Base-by-base conservation (phyloP, 331 rosid species). In the Dryas integrifolia region DNA sequence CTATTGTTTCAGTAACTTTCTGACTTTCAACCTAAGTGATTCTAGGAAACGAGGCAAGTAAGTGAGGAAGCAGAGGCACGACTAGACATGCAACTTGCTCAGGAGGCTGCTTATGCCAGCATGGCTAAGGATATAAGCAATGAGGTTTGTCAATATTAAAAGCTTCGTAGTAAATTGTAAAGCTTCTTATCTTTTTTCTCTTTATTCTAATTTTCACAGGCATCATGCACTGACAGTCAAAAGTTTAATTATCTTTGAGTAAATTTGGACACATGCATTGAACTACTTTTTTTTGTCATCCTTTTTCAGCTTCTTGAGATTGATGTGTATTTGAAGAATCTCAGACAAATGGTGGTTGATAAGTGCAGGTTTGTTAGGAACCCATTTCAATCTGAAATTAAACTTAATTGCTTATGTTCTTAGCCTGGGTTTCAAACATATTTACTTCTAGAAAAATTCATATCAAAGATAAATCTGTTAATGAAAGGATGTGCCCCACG, bases 311-410 rank as follows among this genome's bases (percentile, higher is more conserved):
- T 90, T 70, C 18, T 26, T 44, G 74, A 83, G 67, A 74, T 82
- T 69, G 94, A 85, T 59, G 26, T 21, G 47, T 58, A 80, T 67
- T 72, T 90, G 82, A 83, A 76, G 76, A 44, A 51, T 40, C 87
- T 88, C 72, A 83, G 74, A 80, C 84, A 85, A 67, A 56, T 18
- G 73, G 86, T 80, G 74, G 73, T 90, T 70, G 82, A 80, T 72
- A 85, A 85, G 61, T 88, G 90, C 92, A 83, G 96, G 96, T 90
- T 79, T 64, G 87, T 83, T 68, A 38, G 11, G 58, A 41, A 75
- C 26, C 56, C 6, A 1, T 35, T 15, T 47, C 46, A 4, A 48
- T 38, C 48, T 65, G 13, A 60, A 67, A 3, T 48, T 72, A 43
- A 46, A 50, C 72, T 11, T n/a, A 15, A 62, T 16, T 41, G 48